Base-by-base conservation (phyloP, 1,139 yeast species). In the Sugiyamaella neomexicana region DNA sequence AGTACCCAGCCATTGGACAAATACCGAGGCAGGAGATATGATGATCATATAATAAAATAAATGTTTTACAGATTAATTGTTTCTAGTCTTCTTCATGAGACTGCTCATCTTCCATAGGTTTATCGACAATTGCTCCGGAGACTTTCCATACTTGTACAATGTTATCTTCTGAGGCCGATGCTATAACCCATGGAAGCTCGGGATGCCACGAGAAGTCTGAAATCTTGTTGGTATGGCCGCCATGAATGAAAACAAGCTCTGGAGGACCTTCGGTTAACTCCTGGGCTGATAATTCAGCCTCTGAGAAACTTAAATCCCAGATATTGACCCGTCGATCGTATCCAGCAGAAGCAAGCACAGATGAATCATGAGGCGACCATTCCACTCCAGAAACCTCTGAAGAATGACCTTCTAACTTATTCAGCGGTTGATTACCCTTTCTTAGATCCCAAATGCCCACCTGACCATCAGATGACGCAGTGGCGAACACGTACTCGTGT, bases 161-260 rank as follows among this genome's bases (percentile, higher is more conserved):
- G 68, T 93, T 93, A 67, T 93, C 99, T 67, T 89, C 95, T 0
- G 95, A 84, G 1, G 89, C 95, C 65, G 95, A 85, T 2, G 93
- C 86, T 45, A 91, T 64, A 72, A 89, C 78, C 87, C 91, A 85
- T 9, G 85, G 83, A 59, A 86, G 86, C 60, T 82, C 83, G 1
- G 83, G 81, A 56, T 90, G 88, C 99, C 99, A 93, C 46, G 85
- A 81, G 46, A 91, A 75, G 66, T 91, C 98, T 64, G 86, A 85
- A 13, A 93, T 88, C 20, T 95, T 91, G 54, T 86, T 75, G 79
- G 93, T 82, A 68, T 93, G 99, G 0, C 99, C 99, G 10, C 86
- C 89, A 69, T 95, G 99, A 36, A 80, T 78, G 66, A 93, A 91
- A 20, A 84, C 57, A 45, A 84, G 71, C 40, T 73, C 77, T 2